Percentiles rank a stretch among this genome's conserved stretches.
These are phyloP conservation scores for Irineochytrium annulatum DNA, from an alignment of 192 early-diverging fungal genomes.

Conservation along the genomic window DNA sequence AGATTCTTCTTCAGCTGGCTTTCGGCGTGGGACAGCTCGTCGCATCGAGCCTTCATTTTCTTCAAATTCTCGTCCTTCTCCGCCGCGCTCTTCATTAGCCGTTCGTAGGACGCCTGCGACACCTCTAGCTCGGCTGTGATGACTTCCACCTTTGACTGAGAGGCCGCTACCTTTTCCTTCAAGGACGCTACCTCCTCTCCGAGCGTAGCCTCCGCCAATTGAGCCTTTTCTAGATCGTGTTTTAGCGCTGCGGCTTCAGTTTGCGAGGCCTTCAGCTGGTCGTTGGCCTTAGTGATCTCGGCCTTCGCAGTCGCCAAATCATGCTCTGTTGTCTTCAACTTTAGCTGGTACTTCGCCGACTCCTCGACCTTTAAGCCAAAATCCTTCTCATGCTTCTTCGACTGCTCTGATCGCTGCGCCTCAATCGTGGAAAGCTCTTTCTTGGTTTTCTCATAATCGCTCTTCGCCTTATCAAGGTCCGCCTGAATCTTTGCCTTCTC, in stretches of 20 bases:
- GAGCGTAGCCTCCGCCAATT: constrained; percentile 8
- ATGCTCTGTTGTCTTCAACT: constrained; percentile 30
- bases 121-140: constrained; percentile 42
- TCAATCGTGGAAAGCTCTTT: constrained; percentile 32
- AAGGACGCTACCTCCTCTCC: constrained; percentile 19
- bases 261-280: constrained; percentile 10
- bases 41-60: constrained; percentile 38
- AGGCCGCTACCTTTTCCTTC: constrained; percentile 22
- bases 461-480: constrained; percentile 33
- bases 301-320: constrained; percentile 25
- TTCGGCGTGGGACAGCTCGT: constrained; percentile 38
- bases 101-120: constrained; percentile 28
- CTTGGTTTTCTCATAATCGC: constrained; percentile 43
- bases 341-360: constrained; percentile 17
- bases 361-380: constrained; percentile 38
- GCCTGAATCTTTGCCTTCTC: constrained; percentile 31
- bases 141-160: constrained; percentile 28
- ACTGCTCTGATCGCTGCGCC: constrained; percentile 23
- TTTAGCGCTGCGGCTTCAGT: constrained; percentile 15
- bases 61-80: constrained; percentile 50
- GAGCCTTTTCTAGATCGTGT: constrained; percentile 12
- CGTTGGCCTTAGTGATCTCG: constrained; percentile 25
- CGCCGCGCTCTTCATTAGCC: constrained; percentile 29
- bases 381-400: constrained; percentile 43
- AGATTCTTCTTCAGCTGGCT: constrained; percentile 23